Percentiles rank a stretch among this genome's conserved stretches.
phyloP scores from a whole-genome alignment of 2,329 filamentous ascomycete genomes.

The Diplodia scrobiculata region DNA sequence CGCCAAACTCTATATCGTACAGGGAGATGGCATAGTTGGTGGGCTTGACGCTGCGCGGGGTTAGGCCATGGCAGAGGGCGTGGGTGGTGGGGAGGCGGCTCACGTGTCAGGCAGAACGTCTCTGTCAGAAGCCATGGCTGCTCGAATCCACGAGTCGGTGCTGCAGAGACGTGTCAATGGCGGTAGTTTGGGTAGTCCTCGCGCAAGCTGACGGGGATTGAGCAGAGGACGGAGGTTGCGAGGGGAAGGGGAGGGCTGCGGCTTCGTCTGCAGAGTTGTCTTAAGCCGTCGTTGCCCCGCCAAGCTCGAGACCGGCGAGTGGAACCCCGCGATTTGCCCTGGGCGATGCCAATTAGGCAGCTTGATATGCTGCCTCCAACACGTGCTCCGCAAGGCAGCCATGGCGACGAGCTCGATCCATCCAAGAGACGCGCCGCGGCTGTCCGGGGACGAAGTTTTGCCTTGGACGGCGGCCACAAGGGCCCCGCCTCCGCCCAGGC shows the following conservation, averaged over 20 bases:
- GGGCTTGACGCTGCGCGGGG: conserved; percentile 67
- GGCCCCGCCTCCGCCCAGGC: neutral
- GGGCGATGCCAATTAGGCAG: conserved; percentile 15
- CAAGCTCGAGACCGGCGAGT: conserved; percentile 16
- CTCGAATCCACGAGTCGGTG: conserved; percentile 25
- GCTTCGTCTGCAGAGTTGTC: neutral
- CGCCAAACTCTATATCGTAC: conserved; percentile 71
- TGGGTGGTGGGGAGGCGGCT: conserved; percentile 31
- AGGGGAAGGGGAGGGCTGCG: neutral
- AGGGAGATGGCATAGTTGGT: conserved; percentile 83
- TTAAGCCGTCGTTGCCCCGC: conserved; percentile 25
- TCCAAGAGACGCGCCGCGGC: neutral
- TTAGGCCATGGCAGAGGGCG: conserved; percentile 31
- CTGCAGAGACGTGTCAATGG: conserved; percentile 14
- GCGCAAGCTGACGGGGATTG: conserved; percentile 1
- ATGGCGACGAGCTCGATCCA: conserved; percentile 1
- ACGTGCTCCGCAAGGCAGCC: conserved; percentile 11
- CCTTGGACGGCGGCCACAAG: neutral
- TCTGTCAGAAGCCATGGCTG: conserved; percentile 50
- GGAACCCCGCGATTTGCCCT: conserved; percentile 27
- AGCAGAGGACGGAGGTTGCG: neutral
- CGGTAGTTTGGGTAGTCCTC: neutral
- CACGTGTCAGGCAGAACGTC: conserved; percentile 52
- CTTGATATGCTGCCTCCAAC: conserved; percentile 15
- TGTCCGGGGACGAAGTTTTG: conserved; percentile 13